Conservation (phyloP, 1,284 basidiomycete species). For the Coriolopsis trogii region DNA sequence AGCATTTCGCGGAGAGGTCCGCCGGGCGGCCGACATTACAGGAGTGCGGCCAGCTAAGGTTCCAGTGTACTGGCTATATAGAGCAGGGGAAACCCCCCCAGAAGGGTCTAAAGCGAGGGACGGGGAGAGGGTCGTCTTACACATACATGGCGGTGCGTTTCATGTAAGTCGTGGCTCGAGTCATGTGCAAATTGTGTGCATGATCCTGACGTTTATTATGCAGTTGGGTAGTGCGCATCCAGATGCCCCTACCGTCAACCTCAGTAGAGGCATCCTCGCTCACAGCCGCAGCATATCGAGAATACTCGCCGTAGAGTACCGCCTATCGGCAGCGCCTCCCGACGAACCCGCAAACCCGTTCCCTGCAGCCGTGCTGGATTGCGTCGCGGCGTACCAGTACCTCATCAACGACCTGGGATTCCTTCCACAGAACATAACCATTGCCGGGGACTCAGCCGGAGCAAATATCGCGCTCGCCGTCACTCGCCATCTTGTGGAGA, state of each 20-base stretch:
- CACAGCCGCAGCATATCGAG: constrained; percentile 26
- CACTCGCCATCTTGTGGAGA: constrained; percentile 43
- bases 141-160: constrained; percentile 23
- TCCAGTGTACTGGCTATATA: constrained; percentile 25
- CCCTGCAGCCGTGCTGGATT: constrained; percentile 49
- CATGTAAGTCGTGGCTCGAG: constrained; percentile 1
- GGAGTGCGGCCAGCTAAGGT: constrained; percentile 15
- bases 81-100: constrained; percentile 15
- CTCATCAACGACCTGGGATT: constrained; percentile 42
- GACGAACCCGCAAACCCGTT: constrained; percentile 35
- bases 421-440: constrained; percentile 46
- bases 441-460: constrained; percentile 76
- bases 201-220: not conserved
- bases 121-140: constrained; percentile 20
- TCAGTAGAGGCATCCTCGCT: constrained; percentile 28
- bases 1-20: constrained; percentile 23
- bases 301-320: constrained; percentile 39
- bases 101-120: constrained; percentile 32
- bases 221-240: constrained; percentile 23
- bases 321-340: constrained; percentile 27
- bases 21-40: constrained; percentile 16
- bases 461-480: constrained; percentile 70
- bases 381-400: constrained; percentile 41
- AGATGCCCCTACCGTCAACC: constrained; percentile 1
- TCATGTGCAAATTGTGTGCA: not conserved